phyloP scores from a whole-genome alignment of 2,329 filamentous ascomycete genomes.

The Cercospora citrullina region DNA sequence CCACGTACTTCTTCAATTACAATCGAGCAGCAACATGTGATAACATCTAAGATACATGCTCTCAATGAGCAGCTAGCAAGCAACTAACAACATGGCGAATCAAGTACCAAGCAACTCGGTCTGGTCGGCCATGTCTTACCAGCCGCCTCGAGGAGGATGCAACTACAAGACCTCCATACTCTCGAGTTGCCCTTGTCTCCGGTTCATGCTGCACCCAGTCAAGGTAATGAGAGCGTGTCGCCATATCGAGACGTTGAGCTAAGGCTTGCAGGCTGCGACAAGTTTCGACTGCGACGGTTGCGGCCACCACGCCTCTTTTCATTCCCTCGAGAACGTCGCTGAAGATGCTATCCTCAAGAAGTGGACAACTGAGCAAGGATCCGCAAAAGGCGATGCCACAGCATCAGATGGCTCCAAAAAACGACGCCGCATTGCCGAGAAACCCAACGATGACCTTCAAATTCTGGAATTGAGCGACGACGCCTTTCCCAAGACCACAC shows the following conservation, averaged over 20 bases:
- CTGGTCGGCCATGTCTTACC: slow-evolving; percentile 54
- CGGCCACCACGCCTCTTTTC: slow-evolving; percentile 56
- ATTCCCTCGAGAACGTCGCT: slow-evolving; percentile 53
- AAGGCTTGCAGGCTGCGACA: slow-evolving; percentile 43
- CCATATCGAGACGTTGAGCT: not conserved
- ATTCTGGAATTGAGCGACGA: slow-evolving; percentile 25
- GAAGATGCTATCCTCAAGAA: slow-evolving; percentile 51
- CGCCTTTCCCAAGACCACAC: not conserved
- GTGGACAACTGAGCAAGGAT: slow-evolving; percentile 46
- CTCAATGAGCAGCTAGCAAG: not conserved
- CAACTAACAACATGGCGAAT: slow-evolving; percentile 28
- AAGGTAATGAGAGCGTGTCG: not conserved
- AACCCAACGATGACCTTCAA: slow-evolving; percentile 18
- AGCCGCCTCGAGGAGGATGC: slow-evolving; percentile 53
- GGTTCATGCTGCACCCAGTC: slow-evolving; percentile 58
- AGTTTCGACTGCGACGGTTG: slow-evolving; percentile 59
- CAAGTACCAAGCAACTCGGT: slow-evolving; percentile 44
- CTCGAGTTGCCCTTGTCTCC: slow-evolving; percentile 53
- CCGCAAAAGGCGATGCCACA: slow-evolving; percentile 4
- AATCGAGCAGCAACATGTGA: slow-evolving; percentile 6
- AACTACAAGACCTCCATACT: slow-evolving; percentile 52
- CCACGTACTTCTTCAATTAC: not conserved
- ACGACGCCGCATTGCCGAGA: slow-evolving; percentile 29
- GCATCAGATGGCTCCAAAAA: slow-evolving; percentile 30
- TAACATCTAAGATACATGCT: not conserved